These are phyloP conservation scores for Niveomyces coronatus DNA, from an alignment of 2,329 filamentous ascomycete genomes.

Conservation along the genomic window DNA sequence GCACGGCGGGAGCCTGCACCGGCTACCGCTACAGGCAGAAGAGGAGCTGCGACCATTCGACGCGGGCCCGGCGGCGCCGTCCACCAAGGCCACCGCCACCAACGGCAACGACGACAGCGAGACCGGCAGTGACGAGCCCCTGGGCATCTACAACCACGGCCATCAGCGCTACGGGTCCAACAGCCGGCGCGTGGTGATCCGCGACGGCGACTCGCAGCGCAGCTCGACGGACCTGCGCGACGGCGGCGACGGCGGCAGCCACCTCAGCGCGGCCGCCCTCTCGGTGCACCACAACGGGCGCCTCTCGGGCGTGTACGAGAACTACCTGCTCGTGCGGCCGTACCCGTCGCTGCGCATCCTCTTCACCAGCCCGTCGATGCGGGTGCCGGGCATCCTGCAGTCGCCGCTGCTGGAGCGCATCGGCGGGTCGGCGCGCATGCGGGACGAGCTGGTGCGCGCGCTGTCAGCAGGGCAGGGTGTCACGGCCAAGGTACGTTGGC, in stretches of 20 bases:
- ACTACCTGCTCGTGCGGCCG: slow-evolving; percentile 56
- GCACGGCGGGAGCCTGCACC: slow-evolving; percentile 53
- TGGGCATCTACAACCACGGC: background rate
- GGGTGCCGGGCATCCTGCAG: slow-evolving; percentile 57
- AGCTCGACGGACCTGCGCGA: slow-evolving; percentile 23
- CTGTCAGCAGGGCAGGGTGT: slow-evolving; percentile 59
- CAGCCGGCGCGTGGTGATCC: slow-evolving; percentile 13
- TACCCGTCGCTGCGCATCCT: slow-evolving; percentile 56
- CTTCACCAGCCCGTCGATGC: slow-evolving; percentile 57
- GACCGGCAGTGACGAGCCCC: too few species aligned
- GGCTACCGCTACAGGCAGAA: slow-evolving; percentile 16
- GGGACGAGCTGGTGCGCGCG: slow-evolving; percentile 42
- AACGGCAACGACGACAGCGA: background rate
- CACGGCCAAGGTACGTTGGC: slow-evolving; percentile 65
- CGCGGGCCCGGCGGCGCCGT: too few species aligned
- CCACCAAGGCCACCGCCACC: too few species aligned
- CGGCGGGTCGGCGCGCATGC: slow-evolving; percentile 36
- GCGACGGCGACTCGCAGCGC: slow-evolving; percentile 8
- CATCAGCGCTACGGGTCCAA: slow-evolving; percentile 7
- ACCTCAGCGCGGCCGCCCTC: background rate
- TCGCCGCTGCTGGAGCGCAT: slow-evolving; percentile 45
- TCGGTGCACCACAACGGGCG: slow-evolving; percentile 15
- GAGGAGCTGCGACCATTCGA: slow-evolving; percentile 2
- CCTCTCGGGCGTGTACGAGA: slow-evolving; percentile 29
- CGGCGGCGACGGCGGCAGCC: background rate